Base-by-base conservation (phyloP, 495 filamentous ascomycete species). In the Cryomyces minteri region DNA sequence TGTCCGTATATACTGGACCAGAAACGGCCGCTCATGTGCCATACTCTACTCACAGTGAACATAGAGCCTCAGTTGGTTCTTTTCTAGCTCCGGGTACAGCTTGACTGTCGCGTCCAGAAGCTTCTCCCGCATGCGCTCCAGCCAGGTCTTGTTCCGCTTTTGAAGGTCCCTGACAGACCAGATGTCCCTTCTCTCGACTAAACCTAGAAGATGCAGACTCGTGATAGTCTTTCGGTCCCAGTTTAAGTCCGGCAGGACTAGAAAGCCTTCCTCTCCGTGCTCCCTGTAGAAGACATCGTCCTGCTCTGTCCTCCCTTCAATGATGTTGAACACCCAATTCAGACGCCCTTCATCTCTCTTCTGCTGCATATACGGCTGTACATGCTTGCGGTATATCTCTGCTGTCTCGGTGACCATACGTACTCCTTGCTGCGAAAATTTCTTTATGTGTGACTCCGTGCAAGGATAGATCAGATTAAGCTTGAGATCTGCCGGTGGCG, bases 261-360 rank as follows among this genome's bases (percentile, higher is more conserved):
- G 58, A 62, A 94, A 98, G 6, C 79, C 88, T 51, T 90, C 79
- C 14, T 73, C 67, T 1, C 66, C 63, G 25, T 69, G 52, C 48
- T 70, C 66, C 7, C 85, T 72, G 53, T 78, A 76, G 41, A 94
- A 77, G 11, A 94, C 81, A 60, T 93, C 85, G 51, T 94, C 84
- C 45, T 82, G 85, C 65, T 98, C 90, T 1, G 74, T 80, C 8
- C 71, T 67, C 12, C 88, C 84, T 46, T 92, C 85, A 41, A 96
- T 69, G 51, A 98, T 94, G 62, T 98, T 98, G 58, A 77, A 93
- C 3, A 88, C 80, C 90, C 90, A 96, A 58, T 92, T 87, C 50
- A 96, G 54, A 8, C 80, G 68, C 0, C 88, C 90, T 39, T 78
- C 66, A 31, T 79, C 80, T 25, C 84, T 71, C 65, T 85, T 80